These are phyloP conservation scores for Mycosphaerella arachidis DNA, from an alignment of 2,329 filamentous ascomycete species.

Conservation along the genomic window DNA sequence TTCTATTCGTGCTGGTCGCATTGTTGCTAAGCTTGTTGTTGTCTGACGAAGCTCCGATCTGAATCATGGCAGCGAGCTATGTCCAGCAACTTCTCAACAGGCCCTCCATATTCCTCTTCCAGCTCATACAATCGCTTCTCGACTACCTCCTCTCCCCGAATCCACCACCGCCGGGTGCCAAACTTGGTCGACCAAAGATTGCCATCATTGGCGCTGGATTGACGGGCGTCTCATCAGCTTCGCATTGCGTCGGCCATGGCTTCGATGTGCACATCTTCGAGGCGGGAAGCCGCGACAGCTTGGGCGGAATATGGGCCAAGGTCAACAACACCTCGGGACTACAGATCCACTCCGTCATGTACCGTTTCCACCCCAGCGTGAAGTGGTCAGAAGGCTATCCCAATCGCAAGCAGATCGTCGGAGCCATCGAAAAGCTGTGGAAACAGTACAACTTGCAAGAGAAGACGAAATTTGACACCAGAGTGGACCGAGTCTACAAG, in stretches of 20 bases:
- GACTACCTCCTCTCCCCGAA: constrained; percentile 63
- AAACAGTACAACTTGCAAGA: constrained; percentile 66
- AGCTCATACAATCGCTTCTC: constrained; percentile 61
- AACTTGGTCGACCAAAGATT: constrained; percentile 56
- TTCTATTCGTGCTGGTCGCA: background rate
- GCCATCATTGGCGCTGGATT: constrained; percentile 51
- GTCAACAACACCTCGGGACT: constrained; percentile 70
- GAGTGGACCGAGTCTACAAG: constrained; percentile 65
- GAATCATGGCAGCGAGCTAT: constrained; percentile 12
- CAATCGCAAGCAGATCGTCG: constrained; percentile 67
- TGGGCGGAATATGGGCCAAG: constrained; percentile 41
- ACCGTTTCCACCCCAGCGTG: constrained; percentile 78
- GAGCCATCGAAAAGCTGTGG: constrained; percentile 69
- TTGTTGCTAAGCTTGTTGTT: background rate
- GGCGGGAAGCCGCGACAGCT: constrained; percentile 57
- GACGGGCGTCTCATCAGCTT: constrained; percentile 71
- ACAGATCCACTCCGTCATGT: constrained; percentile 83
- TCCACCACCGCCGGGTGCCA: constrained; percentile 58
- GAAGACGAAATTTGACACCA: constrained; percentile 67
- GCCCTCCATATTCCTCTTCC: constrained; percentile 58
- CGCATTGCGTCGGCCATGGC: constrained; percentile 79
- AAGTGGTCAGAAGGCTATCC: constrained; percentile 74
- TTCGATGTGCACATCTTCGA: constrained; percentile 81
- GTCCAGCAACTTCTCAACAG: constrained; percentile 33
- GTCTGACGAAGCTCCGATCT: background rate